Evolutionary conservation across 2,329 filamentous ascomycete species (phyloP), one percentile per base, ranked within the genome.

Genomic region (Pleurostoma richardsiae): DNA sequence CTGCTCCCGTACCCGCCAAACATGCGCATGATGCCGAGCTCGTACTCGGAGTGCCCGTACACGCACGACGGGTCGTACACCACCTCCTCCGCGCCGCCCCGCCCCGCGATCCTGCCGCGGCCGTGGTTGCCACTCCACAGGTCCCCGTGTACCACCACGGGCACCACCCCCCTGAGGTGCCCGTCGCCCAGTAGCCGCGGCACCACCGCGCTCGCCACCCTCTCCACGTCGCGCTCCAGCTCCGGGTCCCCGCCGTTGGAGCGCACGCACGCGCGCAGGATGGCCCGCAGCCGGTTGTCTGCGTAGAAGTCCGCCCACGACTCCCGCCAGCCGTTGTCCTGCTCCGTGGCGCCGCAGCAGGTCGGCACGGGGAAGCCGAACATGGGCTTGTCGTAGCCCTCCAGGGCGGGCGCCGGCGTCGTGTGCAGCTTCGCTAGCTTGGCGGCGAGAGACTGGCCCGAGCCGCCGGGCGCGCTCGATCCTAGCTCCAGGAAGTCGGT

Each of bases 11-110:
- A 96, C 0, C 92, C 92, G 0, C 91, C 91, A 75, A 96, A 97
- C 90, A 96, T 95, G 44, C 79, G 80, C 90, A 96, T 96, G 54
- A 95, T 96, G 1, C 92, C 92, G 44, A 95, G 70, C 55, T 96
- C 92, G 64, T 85, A 96, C 70, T 97, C 92, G 2, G 78, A 86
- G 62, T 96, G 91, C 2, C 85, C 89, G 60, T 95, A 96, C 52
- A 86, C 87, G 39, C 82, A 79, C 3, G 85, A 86, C 0, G 90
- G 83, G 60, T 96, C 92, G 60, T 83, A 96, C 1, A 95, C 80
- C 1, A 96, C 81, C 53, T 90, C 85, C 54, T 91, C 87, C 0
- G 74, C 67, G 1, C 71, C 74, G 0, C 74, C 73, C 38, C 67
- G 56, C 4, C 64, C 64, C 29, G 59, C 71, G 44, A 95, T 84